phyloP scores from a whole-genome alignment of 2,329 filamentous ascomycete genomes.

The Xylariomycetidae sp. region DNA sequence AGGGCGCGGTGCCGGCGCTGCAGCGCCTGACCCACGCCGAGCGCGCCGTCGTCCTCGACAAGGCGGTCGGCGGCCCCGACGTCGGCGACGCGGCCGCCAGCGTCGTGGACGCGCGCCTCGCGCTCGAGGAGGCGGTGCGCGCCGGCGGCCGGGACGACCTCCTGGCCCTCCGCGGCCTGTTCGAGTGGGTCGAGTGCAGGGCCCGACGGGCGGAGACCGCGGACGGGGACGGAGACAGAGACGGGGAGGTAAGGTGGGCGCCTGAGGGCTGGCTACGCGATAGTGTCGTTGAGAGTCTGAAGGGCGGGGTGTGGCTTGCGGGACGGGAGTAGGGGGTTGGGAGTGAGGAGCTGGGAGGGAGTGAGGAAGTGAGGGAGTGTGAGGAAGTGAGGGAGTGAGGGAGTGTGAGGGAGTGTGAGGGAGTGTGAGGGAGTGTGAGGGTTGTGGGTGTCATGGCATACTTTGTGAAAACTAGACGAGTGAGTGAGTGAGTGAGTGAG shows the following conservation, averaged over 20 bases:
- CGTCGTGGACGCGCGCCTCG: slow-evolving; percentile 64
- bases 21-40: slow-evolving; percentile 58
- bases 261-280: slow-evolving; percentile 50
- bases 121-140: slow-evolving; percentile 48
- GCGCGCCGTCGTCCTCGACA: slow-evolving; percentile 53
- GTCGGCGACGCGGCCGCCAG: slow-evolving; percentile 34
- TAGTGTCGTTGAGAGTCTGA: slow-evolving; percentile 48
- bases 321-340: slow-evolving; percentile 22
- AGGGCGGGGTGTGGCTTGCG: slow-evolving; percentile 49
- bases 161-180: slow-evolving; percentile 45
- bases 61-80: slow-evolving; percentile 40
- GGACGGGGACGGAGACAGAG: slow-evolving; percentile 12
- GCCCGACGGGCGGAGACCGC: slow-evolving; percentile 20
- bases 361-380: no score
- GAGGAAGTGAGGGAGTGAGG: no score
- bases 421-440: no score
- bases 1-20: slow-evolving; percentile 47
- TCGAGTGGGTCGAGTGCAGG: slow-evolving; percentile 50
- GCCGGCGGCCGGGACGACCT: slow-evolving; percentile 28
- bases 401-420: neutral
- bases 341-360: neutral
- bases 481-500: no score
- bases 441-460: no score
- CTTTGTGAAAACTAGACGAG: no score
- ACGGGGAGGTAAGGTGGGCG: slow-evolving; percentile 20